phyloP scores from a whole-genome alignment of 306 rosid genomes.

The Malus sylvestris region DNA sequence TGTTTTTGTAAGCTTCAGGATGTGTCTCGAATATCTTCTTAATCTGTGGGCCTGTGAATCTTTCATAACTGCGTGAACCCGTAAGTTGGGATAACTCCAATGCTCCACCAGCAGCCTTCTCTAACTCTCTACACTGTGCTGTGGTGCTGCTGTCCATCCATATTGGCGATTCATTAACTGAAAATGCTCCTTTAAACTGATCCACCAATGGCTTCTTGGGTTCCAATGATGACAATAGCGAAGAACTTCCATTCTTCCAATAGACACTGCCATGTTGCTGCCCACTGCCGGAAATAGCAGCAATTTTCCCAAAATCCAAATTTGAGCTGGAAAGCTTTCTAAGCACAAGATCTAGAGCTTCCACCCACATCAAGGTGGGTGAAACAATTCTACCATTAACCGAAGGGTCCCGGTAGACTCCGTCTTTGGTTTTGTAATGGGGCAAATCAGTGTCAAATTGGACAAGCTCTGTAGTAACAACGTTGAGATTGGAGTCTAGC shows the following conservation, averaged over 20 bases:
- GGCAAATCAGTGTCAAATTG: slow-evolving; percentile 80
- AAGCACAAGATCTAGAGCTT: slow-evolving; percentile 78
- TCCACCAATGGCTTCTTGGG: slow-evolving; percentile 42
- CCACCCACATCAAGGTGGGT: slow-evolving; percentile 96
- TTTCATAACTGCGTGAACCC: slow-evolving; percentile 77
- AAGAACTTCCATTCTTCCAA: slow-evolving; percentile 74
- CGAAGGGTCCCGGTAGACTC: slow-evolving; percentile 70
- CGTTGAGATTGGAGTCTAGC: slow-evolving; percentile 65
- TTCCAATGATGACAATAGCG: slow-evolving; percentile 59
- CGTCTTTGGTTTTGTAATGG: slow-evolving; percentile 83
- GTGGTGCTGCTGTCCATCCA: slow-evolving; percentile 98
- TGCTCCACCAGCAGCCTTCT: slow-evolving; percentile 91
- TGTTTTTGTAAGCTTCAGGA: slow-evolving; percentile 50
- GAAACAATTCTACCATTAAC: slow-evolving; percentile 77
- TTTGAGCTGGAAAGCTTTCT: slow-evolving; percentile 51
- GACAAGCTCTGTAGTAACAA: slow-evolving; percentile 62
- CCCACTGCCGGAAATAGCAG: slow-evolving; percentile 89
- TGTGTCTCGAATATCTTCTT: slow-evolving; percentile 62
- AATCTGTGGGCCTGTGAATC: slow-evolving; percentile 89
- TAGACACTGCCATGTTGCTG: slow-evolving; percentile 97
- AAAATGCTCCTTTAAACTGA: slow-evolving; percentile 63
- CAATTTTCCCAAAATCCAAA: slow-evolving; percentile 54
- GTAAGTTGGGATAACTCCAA: slow-evolving; percentile 67
- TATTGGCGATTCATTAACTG: slow-evolving; percentile 61
- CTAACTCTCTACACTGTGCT: slow-evolving; percentile 63